phyloP scores from a whole-genome alignment of 225 moss, liverwort and hornwort genomes.

The Pseudoscleropodium purum region DNA sequence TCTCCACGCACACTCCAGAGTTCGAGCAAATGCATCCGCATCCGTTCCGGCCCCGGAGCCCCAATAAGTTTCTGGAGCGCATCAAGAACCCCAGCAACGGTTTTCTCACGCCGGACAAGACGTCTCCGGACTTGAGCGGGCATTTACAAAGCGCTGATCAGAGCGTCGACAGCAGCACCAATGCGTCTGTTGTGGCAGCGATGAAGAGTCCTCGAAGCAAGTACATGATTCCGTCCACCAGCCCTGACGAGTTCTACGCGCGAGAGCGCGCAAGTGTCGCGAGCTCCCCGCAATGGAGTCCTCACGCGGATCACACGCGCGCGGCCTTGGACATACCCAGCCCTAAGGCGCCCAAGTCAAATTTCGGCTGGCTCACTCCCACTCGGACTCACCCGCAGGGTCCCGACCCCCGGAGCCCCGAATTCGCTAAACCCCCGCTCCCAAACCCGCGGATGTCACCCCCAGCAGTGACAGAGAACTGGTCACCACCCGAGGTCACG shows the following conservation, averaged over 20 bases:
- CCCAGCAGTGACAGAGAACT: not conserved
- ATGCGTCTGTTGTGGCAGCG: not conserved
- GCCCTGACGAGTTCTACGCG: conserved; percentile 15
- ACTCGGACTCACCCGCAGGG: not conserved
- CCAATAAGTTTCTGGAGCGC: conserved; percentile 2
- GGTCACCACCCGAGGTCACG: not conserved
- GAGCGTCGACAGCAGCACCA: conserved; percentile 22
- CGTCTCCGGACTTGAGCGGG: conserved; percentile 13
- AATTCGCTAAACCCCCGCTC: conserved; percentile 6
- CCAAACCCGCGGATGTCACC: not conserved
- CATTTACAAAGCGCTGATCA: conserved; percentile 14
- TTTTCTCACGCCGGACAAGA: conserved; percentile 4
- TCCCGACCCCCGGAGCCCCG: not conserved
- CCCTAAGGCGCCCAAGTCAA: not conserved
- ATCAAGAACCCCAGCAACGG: not conserved
- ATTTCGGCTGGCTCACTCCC: conserved; percentile 10
- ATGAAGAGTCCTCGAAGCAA: conserved; percentile 22
- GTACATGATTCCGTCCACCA: conserved; percentile 13
- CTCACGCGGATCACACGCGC: not conserved
- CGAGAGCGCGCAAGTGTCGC: conserved; percentile 6
- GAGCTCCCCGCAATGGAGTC: conserved; percentile 35
- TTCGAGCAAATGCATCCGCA: conserved; percentile 37
- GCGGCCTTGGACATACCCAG: not conserved
- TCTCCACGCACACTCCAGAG: conserved; percentile 17
- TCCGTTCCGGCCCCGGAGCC: conserved; percentile 11